Percentiles rank a stretch among this genome's conserved stretches.
Evolutionary conservation across 495 filamentous ascomycete genomes (phyloP).

Genomic region (Penicillium lagena): DNA sequence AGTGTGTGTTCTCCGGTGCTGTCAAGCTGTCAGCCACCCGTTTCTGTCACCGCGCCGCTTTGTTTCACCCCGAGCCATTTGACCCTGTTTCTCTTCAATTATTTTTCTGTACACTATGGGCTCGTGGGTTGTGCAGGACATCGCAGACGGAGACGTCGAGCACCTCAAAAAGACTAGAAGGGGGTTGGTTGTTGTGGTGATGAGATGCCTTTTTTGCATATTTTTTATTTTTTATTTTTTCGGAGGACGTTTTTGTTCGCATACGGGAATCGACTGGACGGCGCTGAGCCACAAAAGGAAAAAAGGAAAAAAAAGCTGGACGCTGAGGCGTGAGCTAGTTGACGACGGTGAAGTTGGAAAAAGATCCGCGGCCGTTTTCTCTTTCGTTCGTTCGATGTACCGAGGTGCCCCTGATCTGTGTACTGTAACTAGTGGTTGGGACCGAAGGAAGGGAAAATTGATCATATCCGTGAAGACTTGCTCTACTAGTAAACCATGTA

Average conservation of each 20-base stretch:
- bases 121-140: constrained; percentile 10
- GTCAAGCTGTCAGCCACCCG: too few relatives aligned
- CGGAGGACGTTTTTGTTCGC: constrained; percentile 7
- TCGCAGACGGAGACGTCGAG: constrained; percentile 5
- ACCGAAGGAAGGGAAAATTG: constrained; percentile 16
- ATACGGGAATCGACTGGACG: constrained; percentile 10
- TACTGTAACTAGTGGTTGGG: constrained; percentile 22
- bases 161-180: constrained; percentile 25
- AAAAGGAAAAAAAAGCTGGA: constrained; percentile 3
- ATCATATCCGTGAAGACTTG: constrained; percentile 15
- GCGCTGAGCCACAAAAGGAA: neutral
- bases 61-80: constrained; percentile 6
- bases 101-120: constrained; percentile 18
- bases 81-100: constrained; percentile 11
- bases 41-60: neutral
- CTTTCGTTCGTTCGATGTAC: constrained; percentile 8
- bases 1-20: constrained; percentile 10
- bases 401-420: constrained; percentile 7
- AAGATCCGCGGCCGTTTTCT: constrained; percentile 14
- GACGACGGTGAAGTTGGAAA: neutral
- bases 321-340: neutral
- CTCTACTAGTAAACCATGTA: neutral
- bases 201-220: too few relatives aligned
- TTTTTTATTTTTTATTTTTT: constrained; percentile 2
- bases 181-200: constrained; percentile 8